Evolutionary conservation across 805 yeast species (phyloP).

Genomic region (Hanseniaspora guilliermondii): DNA sequence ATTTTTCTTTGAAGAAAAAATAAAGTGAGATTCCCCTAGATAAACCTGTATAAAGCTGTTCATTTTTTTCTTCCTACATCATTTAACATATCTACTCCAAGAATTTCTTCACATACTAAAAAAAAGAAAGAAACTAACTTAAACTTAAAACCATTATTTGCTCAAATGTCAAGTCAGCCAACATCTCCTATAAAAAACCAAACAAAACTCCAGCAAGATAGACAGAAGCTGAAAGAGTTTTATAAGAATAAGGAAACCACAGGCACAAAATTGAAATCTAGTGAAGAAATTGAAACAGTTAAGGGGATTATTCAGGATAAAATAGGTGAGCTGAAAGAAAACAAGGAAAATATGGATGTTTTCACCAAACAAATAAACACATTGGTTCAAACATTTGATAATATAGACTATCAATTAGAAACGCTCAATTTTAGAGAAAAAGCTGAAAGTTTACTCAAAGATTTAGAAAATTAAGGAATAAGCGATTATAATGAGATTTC

Average conservation of each 20-base stretch:
- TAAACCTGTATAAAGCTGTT: no score
- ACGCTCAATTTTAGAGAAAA: background rate
- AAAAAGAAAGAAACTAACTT: no score
- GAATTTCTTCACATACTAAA: no score
- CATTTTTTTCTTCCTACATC: no score
- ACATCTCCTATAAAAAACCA: background rate
- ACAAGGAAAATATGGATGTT: background rate
- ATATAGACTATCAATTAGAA: background rate
- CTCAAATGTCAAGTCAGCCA: background rate
- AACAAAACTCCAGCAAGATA: conserved; percentile 11
- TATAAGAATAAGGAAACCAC: background rate
- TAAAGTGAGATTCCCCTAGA: no score
- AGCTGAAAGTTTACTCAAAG: background rate
- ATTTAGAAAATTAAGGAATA: background rate
- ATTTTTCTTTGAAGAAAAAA: no score
- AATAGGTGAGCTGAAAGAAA: background rate
- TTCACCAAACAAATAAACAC: background rate
- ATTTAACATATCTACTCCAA: background rate
- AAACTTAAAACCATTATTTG: background rate
- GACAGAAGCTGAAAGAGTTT: conserved; percentile 8
- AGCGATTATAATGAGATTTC: background rate
- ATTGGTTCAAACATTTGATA: background rate
- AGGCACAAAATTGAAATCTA: background rate
- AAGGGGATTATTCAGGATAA: background rate
- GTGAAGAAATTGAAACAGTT: background rate